Evolutionary conservation across 2,329 filamentous ascomycete genomes (phyloP).

Genomic region (Penicillium sclerotiorum): DNA sequence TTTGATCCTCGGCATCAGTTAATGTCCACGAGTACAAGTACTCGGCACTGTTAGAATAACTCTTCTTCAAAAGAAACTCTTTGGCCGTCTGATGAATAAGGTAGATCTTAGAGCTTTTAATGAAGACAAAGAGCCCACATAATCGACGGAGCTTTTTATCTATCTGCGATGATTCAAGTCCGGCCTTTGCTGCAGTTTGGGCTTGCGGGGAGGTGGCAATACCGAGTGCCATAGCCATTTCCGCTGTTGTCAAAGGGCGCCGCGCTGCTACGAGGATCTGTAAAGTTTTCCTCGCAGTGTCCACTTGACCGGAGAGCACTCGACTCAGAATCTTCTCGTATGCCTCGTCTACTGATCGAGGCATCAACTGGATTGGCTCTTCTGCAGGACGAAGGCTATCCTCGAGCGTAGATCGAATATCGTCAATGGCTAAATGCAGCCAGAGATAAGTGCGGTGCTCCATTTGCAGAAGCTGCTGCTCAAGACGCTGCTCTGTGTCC

Average conservation of each 20-base stretch:
- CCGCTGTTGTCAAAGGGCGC: conserved; percentile 14
- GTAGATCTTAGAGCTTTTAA: conserved; percentile 19
- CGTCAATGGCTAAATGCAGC: neutral
- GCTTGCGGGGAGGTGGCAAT: conserved; percentile 4
- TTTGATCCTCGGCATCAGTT: conserved; percentile 9
- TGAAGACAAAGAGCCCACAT: conserved; percentile 21
- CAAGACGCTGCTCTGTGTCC: neutral
- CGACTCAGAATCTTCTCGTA: neutral
- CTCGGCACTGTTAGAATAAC: neutral
- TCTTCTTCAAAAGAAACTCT: conserved; percentile 12
- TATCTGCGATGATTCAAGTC: neutral
- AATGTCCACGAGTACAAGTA: conserved; percentile 3
- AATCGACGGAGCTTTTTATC: conserved; percentile 9
- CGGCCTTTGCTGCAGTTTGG: conserved; percentile 1
- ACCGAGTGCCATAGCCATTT: conserved; percentile 18
- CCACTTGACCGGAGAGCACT: neutral
- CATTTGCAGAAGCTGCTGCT: neutral
- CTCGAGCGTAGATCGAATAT: neutral
- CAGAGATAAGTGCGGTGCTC: neutral
- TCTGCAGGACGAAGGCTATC: neutral
- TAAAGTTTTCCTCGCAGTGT: conserved; percentile 7
- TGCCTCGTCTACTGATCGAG: neutral
- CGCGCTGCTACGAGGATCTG: conserved; percentile 18
- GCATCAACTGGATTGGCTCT: neutral
- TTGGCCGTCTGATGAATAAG: conserved; percentile 22